phyloP scores from a whole-genome alignment of 208 protist species.

The Wallacemonas collosoma region DNA sequence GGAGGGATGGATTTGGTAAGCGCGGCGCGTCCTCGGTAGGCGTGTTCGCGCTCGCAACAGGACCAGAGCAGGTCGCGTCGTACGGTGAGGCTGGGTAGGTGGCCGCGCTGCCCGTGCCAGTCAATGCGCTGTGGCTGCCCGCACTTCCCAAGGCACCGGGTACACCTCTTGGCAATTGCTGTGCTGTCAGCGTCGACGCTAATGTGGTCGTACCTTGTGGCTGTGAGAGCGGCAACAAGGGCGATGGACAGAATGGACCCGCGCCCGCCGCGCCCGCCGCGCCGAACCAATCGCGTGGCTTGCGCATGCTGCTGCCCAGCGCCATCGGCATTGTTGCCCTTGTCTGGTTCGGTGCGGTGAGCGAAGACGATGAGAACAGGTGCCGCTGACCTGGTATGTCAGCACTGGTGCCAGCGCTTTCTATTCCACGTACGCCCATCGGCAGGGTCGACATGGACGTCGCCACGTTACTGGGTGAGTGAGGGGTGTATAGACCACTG shows the following conservation, averaged over 20 bases:
- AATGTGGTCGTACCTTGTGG: background rate
- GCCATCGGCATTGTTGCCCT: background rate
- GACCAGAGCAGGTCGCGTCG: no score
- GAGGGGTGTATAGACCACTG: background rate
- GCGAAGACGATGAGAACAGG: background rate
- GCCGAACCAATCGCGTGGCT: constrained; percentile 6
- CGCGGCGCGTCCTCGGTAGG: no score
- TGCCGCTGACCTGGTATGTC: background rate
- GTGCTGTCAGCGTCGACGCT: background rate
- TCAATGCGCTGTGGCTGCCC: no score
- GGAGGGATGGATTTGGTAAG: no score
- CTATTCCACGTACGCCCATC: background rate
- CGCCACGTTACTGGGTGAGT: background rate
- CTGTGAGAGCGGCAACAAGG: background rate
- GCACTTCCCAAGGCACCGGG: no score
- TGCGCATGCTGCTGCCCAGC: constrained; percentile 14
- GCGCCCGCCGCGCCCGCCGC: background rate
- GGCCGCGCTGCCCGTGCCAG: no score
- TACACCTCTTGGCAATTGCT: no score
- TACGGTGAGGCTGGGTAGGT: no score
- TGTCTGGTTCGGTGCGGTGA: background rate
- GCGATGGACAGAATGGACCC: background rate
- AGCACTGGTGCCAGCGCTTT: background rate
- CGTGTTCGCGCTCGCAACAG: no score
- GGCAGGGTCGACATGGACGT: background rate